Conservation (phyloP, 176 grass and related monocot genomes). For the Ensete glaucum region DNA sequence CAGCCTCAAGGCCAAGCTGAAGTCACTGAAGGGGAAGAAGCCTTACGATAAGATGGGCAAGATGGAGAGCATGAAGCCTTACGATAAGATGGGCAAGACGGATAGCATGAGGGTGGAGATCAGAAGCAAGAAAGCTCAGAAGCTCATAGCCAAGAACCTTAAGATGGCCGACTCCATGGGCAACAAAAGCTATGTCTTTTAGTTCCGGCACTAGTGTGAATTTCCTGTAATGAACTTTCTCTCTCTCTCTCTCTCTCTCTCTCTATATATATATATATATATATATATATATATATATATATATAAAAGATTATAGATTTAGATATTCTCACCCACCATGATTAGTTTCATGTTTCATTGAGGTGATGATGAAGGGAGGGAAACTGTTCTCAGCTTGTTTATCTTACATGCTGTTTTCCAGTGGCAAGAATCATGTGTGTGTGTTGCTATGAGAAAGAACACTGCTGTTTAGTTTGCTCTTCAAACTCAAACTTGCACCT, state of each 20-base stretch:
- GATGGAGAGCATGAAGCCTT: conserved; percentile 13
- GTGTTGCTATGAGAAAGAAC: too few relatives aligned
- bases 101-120: conserved; percentile 89
- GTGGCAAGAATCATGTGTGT: too few relatives aligned
- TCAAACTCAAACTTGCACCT: too few relatives aligned
- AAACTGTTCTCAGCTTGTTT: too few relatives aligned
- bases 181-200: not conserved
- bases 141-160: conserved; percentile 88
- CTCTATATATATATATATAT: too few relatives aligned
- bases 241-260: too few relatives aligned
- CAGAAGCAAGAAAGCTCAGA: conserved; percentile 46
- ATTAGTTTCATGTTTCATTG: not conserved
- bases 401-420: too few relatives aligned
- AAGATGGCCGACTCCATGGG: conserved; percentile 30
- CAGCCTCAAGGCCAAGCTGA: conserved; percentile 63
- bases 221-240: too few relatives aligned
- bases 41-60: not conserved
- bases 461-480: too few relatives aligned
- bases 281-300: too few relatives aligned
- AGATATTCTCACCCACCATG: not conserved
- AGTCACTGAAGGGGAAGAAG: conserved; percentile 32
- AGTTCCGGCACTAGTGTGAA: too few relatives aligned
- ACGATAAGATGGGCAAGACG: conserved; percentile 70
- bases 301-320: too few relatives aligned
- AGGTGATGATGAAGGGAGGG: not conserved